Conservation (phyloP, 2,329 filamentous ascomycete species). For the Pseudogymnoascus verrucosus region DNA sequence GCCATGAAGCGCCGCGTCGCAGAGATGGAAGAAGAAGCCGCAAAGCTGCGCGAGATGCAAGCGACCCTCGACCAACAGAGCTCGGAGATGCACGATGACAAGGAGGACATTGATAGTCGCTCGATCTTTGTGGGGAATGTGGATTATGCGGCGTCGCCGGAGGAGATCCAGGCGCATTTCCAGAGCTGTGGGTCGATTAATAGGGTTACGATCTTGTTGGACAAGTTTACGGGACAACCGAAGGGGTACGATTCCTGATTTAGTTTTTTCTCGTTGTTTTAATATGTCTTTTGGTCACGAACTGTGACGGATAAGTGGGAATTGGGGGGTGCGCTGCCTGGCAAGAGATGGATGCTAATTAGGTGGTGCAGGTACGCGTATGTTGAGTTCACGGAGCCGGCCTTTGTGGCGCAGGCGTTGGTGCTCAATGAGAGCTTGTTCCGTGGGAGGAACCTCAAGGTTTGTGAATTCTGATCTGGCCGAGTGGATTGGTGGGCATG, state of each 20-base stretch:
- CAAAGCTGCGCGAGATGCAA: conserved; percentile 82
- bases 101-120: conserved; percentile 88
- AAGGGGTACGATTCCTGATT: conserved; percentile 62
- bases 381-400: conserved; percentile 94
- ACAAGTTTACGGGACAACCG: conserved; percentile 98
- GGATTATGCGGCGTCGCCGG: conserved; percentile 91
- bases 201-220: conserved; percentile 89
- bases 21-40: conserved; percentile 86
- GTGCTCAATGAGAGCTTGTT: conserved; percentile 96
- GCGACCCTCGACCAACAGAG: conserved; percentile 76
- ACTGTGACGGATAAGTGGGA: neutral
- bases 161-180: conserved; percentile 98
- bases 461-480: conserved; percentile 31
- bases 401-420: conserved; percentile 82
- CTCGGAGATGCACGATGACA: conserved; percentile 78
- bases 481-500: neutral
- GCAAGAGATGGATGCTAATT: conserved; percentile 46
- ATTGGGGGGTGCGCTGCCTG: conserved; percentile 41
- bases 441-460: conserved; percentile 91
- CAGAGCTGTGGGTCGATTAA: conserved; percentile 97
- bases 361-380: conserved; percentile 74
- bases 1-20: conserved; percentile 82
- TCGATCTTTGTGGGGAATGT: conserved; percentile 99
- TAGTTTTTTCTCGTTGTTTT: conserved; percentile 1
- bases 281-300: neutral